Evolutionary conservation across 1,284 basidiomycete species (phyloP), one percentile per base, ranked within the genome.

Genomic region (Stereum hirsutum): DNA sequence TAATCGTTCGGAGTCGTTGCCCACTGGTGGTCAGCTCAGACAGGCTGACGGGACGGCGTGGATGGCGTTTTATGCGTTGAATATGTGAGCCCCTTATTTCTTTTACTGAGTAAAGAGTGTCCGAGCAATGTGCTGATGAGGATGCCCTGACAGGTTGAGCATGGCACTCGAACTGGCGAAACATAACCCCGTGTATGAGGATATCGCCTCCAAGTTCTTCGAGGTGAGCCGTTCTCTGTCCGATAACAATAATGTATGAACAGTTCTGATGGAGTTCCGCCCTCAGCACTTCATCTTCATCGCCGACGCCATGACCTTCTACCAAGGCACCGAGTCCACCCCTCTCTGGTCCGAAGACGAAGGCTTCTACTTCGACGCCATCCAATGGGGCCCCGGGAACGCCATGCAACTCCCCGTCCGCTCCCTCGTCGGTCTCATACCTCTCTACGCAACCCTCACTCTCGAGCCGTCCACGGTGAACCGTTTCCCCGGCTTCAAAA

Each of bases 131-230:
- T 17, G 33, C 10, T 6, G 5, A 4, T 39, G 34, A 44, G 33
- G 20, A 5, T 15, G 19, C 23, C 6, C 17, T 44, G 19, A 24
- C 36, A 91, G 88, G 89, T 68, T 99, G 59, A 95, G 88, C 63
- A 98, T 99, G 63, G 93, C 95, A 1, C 77, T 99, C 39, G 95
- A 99, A 64, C 72, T 99, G 28, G 95, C 95, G 41, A 97, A 98
- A 68, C 93, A 98, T 64, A 99, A 99, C 60, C 72, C 85, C 3
- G 91, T 92, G 2, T 99, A 99, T 60, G 95, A 99, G 66, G 95
- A 99, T 61, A 99, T 99, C 51, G 95, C 95, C n/a, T 96, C 92
- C 48, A 98, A 99, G 61, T 95, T 95, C 63, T 94, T 95, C 49
- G 91, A 89, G 79, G 86, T 88, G 55, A 43, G 65, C 57, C 2